Evolutionary conservation across 805 yeast species (phyloP).

Genomic region (Saccharomycopsis babjevae): DNA sequence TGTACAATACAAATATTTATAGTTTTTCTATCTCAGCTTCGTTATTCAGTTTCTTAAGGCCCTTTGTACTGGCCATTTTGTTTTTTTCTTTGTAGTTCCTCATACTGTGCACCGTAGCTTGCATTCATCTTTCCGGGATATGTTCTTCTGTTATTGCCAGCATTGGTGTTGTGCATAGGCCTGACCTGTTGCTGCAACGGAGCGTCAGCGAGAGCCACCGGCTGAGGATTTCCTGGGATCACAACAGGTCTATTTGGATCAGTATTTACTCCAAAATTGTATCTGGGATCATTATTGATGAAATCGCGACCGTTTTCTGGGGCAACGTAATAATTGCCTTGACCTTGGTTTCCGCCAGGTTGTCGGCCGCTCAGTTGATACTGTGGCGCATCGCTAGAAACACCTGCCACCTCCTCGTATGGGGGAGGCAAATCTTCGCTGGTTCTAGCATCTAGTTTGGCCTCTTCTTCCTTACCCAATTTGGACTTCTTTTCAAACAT

Average conservation of each 20-base stretch:
- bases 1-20: background rate
- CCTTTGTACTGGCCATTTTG: background rate
- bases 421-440: background rate
- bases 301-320: background rate
- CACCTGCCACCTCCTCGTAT: background rate
- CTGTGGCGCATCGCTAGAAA: background rate
- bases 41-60: background rate
- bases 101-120: background rate
- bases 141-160: background rate
- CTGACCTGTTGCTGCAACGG: constrained; percentile 1
- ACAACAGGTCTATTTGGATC: background rate
- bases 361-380: background rate
- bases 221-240: constrained; percentile 4
- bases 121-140: constrained; percentile 6
- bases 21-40: background rate
- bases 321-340: background rate
- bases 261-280: background rate
- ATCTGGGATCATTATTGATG: background rate
- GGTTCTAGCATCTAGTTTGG: background rate
- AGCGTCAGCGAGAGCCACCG: background rate
- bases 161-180: background rate
- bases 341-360: background rate
- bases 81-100: background rate
- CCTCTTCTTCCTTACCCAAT: background rate
- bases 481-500: background rate